Base-by-base conservation (phyloP, 495 filamentous ascomycete genomes). In the Achaetomiella virescens region DNA sequence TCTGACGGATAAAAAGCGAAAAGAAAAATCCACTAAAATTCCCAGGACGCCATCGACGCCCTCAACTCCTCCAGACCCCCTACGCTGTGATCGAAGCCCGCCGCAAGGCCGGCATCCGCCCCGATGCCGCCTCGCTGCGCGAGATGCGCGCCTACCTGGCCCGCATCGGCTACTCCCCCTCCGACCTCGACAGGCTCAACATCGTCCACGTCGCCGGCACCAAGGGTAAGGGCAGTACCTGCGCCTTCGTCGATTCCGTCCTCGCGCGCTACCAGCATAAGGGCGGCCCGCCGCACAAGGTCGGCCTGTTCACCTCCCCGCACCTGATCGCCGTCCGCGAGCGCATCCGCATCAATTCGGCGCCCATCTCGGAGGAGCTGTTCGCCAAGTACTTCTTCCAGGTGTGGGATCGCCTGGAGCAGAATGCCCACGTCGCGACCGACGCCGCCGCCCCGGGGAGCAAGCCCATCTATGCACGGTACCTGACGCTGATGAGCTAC, bases 41-140 rank as follows among this genome's bases (percentile, higher is more conserved):
- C 12, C 51, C 63, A 89, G 84, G 89, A 89, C 72, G 93, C 93
- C 17, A 82, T 98, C 55, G 76, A 85, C 51, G 81, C 89, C 24
- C 84, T 98, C 68, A 98, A 98, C 66, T 84, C 89, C 78, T 96
- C 33, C 93, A 97, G 65, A 88, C 87, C 17, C 95, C 95, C 54
- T 90, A 84, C 68, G 78, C 84, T 40, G 78, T 88, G 43, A 80
- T 97, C 33, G 82, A 95, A 55, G 81, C 83, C 48, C 81, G 92
- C 47, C 78, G 81, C 25, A 84, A 85, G 61, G 84, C 83, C 7
- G 84, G 89, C 37, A 73, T 80, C 61, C 77, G 75, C 21, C 80
- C 83, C 66, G 89, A 92, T 65, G 76, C 82, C 48, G 71, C 73
- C 48, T 84, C 85, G 0, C 78, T 93, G 43, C 79, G 81, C 3